Percentiles rank a stretch among this genome's conserved stretches.
Conservation (phyloP, 139 green algal species). For the Klebsormidium nitens region DNA sequence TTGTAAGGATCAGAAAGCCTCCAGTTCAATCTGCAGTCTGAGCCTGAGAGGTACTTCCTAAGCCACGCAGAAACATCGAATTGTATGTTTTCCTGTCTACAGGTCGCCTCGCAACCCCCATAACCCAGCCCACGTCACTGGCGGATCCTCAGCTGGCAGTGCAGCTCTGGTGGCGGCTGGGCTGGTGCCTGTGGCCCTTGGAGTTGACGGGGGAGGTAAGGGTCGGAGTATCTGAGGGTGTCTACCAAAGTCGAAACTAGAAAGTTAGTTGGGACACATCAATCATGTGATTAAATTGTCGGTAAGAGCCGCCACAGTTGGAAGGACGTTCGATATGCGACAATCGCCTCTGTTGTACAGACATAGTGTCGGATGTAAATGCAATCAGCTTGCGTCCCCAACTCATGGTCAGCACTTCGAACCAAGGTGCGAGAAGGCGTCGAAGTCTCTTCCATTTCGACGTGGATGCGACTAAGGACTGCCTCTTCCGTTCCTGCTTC, state of each 20-base stretch:
- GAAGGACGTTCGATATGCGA: not conserved
- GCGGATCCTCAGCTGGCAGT: slow-evolving; percentile 57
- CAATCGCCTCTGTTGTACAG: not conserved
- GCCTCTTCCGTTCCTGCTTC: not conserved
- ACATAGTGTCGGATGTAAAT: not conserved
- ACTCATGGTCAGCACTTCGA: no score
- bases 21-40: no score
- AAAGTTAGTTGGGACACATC: not conserved
- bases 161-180: slow-evolving; percentile 64
- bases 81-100: not conserved
- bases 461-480: not conserved
- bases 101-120: slow-evolving; percentile 60
- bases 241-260: not conserved
- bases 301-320: not conserved
- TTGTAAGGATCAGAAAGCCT: no score
- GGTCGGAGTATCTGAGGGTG: not conserved
- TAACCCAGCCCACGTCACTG: slow-evolving; percentile 37
- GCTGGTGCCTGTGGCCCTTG: slow-evolving; percentile 65
- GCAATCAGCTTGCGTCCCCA: no score
- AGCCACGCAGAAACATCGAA: no score
- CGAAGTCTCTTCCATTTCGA: not conserved
- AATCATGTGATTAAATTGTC: not conserved
- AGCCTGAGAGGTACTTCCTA: no score
- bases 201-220: slow-evolving; percentile 9
- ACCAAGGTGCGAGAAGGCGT: no score